A percentile compares a stretch with the other conserved stretches of the same genome.
phyloP scores from a whole-genome alignment of 2,329 filamentous ascomycete genomes.

The Leptographium wingfieldii region DNA sequence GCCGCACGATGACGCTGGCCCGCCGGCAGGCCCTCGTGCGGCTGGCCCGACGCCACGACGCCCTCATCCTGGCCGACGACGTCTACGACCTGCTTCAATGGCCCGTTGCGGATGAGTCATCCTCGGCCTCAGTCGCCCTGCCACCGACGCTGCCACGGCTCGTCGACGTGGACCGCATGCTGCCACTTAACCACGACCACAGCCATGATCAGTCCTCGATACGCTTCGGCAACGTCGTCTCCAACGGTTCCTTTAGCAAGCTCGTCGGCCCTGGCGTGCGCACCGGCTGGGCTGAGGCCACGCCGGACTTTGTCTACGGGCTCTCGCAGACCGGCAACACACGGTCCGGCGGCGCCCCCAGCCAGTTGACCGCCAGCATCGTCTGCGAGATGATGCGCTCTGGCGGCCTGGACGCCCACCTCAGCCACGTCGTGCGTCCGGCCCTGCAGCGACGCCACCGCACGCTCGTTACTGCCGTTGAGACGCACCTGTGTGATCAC shows the following conservation, averaged over 20 bases:
- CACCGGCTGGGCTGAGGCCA: slow-evolving; percentile 79
- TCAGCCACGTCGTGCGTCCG: slow-evolving; percentile 30
- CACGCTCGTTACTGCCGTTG: slow-evolving; percentile 46
- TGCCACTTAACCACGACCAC: slow-evolving; percentile 30
- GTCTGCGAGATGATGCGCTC: slow-evolving; percentile 34
- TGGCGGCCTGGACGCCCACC: slow-evolving; percentile 31
- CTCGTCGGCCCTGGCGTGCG: slow-evolving; percentile 68
- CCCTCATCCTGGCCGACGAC: slow-evolving; percentile 77
- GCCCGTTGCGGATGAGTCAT: slow-evolving; percentile 26
- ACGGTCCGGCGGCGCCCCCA: slow-evolving; percentile 44
- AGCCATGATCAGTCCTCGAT: slow-evolving; percentile 28
- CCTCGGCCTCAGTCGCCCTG: slow-evolving; percentile 19
- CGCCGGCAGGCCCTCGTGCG: slow-evolving; percentile 56
- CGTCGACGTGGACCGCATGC: slow-evolving; percentile 61
- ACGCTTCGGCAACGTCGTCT: slow-evolving; percentile 64
- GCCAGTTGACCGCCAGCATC: slow-evolving; percentile 34
- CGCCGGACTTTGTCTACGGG: slow-evolving; percentile 38
- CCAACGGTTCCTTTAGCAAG: slow-evolving; percentile 87
- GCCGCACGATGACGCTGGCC: slow-evolving; percentile 62
- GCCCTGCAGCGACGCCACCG: slow-evolving; percentile 33
- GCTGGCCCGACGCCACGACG: slow-evolving; percentile 68
- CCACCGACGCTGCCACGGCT: slow-evolving; percentile 50
- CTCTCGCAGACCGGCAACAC: slow-evolving; percentile 40
- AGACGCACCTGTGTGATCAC: slow-evolving; percentile 34
- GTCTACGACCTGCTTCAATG: slow-evolving; percentile 91